These are phyloP conservation scores for Lipomyces starkeyi DNA, from an alignment of 805 yeast species.

Conservation along the genomic window DNA sequence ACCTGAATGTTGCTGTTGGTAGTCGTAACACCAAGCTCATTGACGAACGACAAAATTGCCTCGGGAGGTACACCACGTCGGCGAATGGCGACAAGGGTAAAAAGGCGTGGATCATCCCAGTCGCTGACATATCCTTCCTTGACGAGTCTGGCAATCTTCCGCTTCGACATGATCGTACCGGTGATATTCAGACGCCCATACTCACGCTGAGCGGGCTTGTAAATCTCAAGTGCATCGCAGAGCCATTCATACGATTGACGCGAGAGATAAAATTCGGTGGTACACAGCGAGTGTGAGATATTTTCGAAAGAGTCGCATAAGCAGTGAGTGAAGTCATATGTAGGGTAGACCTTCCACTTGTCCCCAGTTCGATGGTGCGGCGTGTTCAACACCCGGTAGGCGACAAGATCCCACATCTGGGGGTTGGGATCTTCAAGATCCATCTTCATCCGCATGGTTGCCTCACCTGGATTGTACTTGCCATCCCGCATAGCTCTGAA, in stretches of 20 bases:
- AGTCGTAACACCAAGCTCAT: slow-evolving; percentile 96
- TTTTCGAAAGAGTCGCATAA: slow-evolving; percentile 97
- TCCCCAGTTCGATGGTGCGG: slow-evolving; percentile 96
- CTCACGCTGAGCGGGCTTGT: slow-evolving; percentile 98
- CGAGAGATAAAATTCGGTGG: slow-evolving; percentile 89
- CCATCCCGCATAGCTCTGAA: slow-evolving; percentile 95
- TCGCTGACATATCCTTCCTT: slow-evolving; percentile 82
- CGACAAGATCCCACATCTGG: slow-evolving; percentile 99
- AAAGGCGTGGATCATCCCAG: slow-evolving; percentile 98
- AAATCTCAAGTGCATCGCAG: slow-evolving; percentile 92
- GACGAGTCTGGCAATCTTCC: slow-evolving; percentile 93
- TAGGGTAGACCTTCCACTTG: slow-evolving; percentile 97
- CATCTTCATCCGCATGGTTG: slow-evolving; percentile 95
- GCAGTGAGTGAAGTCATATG: slow-evolving; percentile 99
- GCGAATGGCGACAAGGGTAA: slow-evolving; percentile 89
- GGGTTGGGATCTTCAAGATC: slow-evolving; percentile 90
- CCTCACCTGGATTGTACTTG: slow-evolving; percentile 84
- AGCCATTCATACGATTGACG: slow-evolving; percentile 98
- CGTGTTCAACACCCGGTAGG: slow-evolving; percentile 90
- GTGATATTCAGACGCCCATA: slow-evolving; percentile 95
- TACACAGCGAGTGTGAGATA: slow-evolving; percentile 93
- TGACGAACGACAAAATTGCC: slow-evolving; percentile 88
- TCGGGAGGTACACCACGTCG: slow-evolving; percentile 99
- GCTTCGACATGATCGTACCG: slow-evolving; percentile 92
- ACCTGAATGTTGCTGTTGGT: slow-evolving; percentile 90